phyloP scores from a whole-genome alignment of 352 stramenopile species.

The Ophiocytium majus region DNA sequence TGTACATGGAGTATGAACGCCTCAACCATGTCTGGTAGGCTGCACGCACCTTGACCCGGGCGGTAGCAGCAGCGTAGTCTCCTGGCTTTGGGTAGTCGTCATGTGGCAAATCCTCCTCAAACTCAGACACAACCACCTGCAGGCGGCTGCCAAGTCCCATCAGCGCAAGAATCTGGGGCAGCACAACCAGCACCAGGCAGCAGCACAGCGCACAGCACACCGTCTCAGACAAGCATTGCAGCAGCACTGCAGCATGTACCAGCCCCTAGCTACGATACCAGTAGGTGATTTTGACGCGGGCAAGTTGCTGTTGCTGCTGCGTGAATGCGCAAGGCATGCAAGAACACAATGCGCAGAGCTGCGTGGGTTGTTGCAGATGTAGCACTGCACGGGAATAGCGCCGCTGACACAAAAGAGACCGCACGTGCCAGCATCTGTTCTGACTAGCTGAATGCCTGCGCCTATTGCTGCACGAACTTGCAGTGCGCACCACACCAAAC shows the following conservation, averaged over 20 bases:
- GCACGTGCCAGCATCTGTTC: too few relatives aligned
- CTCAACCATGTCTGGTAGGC: not conserved
- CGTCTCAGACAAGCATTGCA: not conserved
- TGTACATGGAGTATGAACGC: not conserved
- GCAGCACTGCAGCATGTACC: too few relatives aligned
- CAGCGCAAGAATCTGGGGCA: conserved; percentile 35
- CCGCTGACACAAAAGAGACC: too few relatives aligned
- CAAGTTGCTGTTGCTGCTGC: not conserved
- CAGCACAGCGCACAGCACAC: not conserved
- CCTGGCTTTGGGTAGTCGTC: conserved; percentile 35
- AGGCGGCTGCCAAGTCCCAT: conserved; percentile 44
- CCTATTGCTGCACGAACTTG: not conserved
- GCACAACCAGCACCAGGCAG: not conserved
- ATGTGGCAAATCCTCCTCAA: conserved; percentile 54
- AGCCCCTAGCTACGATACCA: too few relatives aligned
- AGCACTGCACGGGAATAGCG: too few relatives aligned
- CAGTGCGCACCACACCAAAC: not conserved
- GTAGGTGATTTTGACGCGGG: not conserved
- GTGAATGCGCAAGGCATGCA: not conserved
- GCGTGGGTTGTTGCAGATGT: not conserved
- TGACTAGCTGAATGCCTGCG: too few relatives aligned
- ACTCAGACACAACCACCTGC: conserved; percentile 45
- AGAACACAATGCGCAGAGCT: not conserved
- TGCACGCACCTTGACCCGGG: conserved; percentile 38
- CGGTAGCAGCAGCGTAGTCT: conserved; percentile 45